A percentile compares a stretch with the other conserved stretches of the same genome.
phyloP scores from a whole-genome alignment of 371 early-diverging fungal genomes.

The Mortierella sp. region DNA sequence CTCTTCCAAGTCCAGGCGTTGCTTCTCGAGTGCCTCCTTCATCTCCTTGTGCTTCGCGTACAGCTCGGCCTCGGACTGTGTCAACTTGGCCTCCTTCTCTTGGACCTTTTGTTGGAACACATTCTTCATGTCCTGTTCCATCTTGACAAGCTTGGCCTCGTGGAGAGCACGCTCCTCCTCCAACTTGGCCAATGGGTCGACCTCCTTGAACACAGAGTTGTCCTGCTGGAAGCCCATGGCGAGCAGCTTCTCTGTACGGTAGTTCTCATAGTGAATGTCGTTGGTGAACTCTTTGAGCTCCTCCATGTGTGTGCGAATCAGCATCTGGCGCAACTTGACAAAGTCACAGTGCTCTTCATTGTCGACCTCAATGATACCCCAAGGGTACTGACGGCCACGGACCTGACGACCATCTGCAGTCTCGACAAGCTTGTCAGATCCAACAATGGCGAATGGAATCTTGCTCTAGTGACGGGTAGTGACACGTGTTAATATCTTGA shows the following conservation, averaged over 20 bases:
- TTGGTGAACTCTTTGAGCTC: conserved; percentile 96
- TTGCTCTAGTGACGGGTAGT: too few relatives aligned
- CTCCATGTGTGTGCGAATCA: conserved; percentile 93
- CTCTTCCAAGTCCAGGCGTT: conserved; percentile 92
- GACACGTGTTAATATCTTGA: too few relatives aligned
- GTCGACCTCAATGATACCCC: conserved; percentile 98
- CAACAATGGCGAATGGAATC: conserved; percentile 98
- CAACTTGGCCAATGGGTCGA: conserved; percentile 90
- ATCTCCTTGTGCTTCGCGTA: conserved; percentile 96
- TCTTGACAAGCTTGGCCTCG: conserved; percentile 95
- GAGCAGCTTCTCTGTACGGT: conserved; percentile 94
- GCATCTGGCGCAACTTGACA: conserved; percentile 91
- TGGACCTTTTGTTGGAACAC: conserved; percentile 98
- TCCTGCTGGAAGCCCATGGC: conserved; percentile 76
- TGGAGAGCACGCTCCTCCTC: conserved; percentile 94
- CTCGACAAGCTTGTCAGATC: conserved; percentile 91
- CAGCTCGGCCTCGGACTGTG: conserved; percentile 96
- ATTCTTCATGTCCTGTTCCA: conserved; percentile 97
- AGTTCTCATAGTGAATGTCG: conserved; percentile 95
- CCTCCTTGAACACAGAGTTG: conserved; percentile 82
- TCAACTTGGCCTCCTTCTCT: conserved; percentile 96
- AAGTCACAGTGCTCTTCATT: conserved; percentile 97
- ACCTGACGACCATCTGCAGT: conserved; percentile 80
- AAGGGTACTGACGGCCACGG: conserved; percentile 98
- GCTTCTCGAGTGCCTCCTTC: conserved; percentile 96